Conservation (phyloP, 2,329 filamentous ascomycete species). For the Pseudocercospora pini-densiflorae region DNA sequence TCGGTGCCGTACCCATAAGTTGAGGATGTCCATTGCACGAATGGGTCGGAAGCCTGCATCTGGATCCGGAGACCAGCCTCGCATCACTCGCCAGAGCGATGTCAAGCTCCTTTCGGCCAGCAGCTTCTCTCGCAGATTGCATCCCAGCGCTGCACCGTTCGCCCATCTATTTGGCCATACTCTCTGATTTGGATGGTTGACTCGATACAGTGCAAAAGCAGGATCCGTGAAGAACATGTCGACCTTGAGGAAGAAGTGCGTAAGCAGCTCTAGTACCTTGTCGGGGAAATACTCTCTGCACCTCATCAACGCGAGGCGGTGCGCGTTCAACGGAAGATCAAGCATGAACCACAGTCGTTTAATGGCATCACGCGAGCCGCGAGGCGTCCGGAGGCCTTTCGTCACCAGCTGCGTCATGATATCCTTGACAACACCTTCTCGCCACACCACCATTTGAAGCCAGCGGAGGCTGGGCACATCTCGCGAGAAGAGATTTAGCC, state of each 20-base stretch:
- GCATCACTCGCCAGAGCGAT: conserved; percentile 62
- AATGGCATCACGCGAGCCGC: conserved; percentile 31
- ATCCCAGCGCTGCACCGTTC: conserved; percentile 40
- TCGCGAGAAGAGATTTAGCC: conserved; percentile 44
- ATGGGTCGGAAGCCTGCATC: conserved; percentile 26
- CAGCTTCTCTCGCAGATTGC: conserved; percentile 59
- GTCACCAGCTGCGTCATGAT: conserved; percentile 66
- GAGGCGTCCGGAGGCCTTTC: conserved; percentile 55
- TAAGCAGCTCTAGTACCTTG: conserved; percentile 63
- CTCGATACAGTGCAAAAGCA: conserved; percentile 39
- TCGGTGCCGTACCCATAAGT: conserved; percentile 63
- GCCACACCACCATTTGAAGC: conserved; percentile 67
- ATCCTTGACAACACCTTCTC: conserved; percentile 62
- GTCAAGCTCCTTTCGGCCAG: conserved; percentile 38
- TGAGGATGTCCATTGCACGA: conserved; percentile 57
- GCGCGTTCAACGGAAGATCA: conserved; percentile 63
- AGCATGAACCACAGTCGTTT: conserved; percentile 73
- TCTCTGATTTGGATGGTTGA: conserved; percentile 18
- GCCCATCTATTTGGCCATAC: conserved; percentile 16
- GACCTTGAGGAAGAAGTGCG: conserved; percentile 73
- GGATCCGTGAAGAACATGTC: conserved; percentile 72
- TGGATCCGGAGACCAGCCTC: conserved; percentile 50
- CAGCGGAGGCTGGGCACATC: conserved; percentile 68
- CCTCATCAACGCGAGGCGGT: conserved; percentile 60
- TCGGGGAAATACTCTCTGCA: conserved; percentile 62